These are phyloP conservation scores for Aspergillus niger DNA, from an alignment of 2,329 filamentous ascomycete genomes.

Conservation along the genomic window DNA sequence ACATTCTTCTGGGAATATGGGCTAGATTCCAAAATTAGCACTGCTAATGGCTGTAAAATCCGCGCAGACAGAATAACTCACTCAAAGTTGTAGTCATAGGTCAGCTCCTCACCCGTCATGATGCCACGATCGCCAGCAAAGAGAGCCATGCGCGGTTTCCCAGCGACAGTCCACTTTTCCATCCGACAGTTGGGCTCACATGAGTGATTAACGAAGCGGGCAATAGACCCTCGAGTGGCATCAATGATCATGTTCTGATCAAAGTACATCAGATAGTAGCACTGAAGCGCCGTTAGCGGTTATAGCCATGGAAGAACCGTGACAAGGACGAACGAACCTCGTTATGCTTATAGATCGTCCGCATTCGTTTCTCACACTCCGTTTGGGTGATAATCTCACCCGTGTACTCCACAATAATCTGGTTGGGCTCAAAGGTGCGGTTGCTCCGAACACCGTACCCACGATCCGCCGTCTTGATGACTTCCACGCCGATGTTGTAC, in stretches of 20 bases:
- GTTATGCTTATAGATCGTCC: constrained; percentile 88
- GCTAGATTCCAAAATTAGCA: constrained; percentile 33
- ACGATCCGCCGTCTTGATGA: constrained; percentile 84
- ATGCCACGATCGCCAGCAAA: constrained; percentile 90
- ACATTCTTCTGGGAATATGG: constrained; percentile 64
- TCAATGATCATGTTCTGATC: constrained; percentile 99
- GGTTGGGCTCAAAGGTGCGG: constrained; percentile 79
- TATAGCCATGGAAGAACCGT: neutral
- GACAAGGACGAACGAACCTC: constrained; percentile 60
- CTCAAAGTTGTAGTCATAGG: constrained; percentile 85
- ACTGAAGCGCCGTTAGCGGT: constrained; percentile 55
- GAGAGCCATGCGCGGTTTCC: constrained; percentile 92
- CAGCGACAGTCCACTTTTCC: constrained; percentile 96
- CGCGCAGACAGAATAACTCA: constrained; percentile 36
- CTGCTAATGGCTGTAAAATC: neutral
- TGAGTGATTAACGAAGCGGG: constrained; percentile 96
- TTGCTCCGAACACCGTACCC: constrained; percentile 92
- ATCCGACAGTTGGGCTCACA: constrained; percentile 96
- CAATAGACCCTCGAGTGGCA: constrained; percentile 91
- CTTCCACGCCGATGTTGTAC: constrained; percentile 91
- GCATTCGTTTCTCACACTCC: constrained; percentile 93
- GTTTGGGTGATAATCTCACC: constrained; percentile 96
- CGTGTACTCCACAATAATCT: constrained; percentile 98
- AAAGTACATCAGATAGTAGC: constrained; percentile 98
- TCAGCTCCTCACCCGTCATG: constrained; percentile 92